Conservation (phyloP, 371 early-diverging fungal species). For the Rhizomucor pusillus region DNA sequence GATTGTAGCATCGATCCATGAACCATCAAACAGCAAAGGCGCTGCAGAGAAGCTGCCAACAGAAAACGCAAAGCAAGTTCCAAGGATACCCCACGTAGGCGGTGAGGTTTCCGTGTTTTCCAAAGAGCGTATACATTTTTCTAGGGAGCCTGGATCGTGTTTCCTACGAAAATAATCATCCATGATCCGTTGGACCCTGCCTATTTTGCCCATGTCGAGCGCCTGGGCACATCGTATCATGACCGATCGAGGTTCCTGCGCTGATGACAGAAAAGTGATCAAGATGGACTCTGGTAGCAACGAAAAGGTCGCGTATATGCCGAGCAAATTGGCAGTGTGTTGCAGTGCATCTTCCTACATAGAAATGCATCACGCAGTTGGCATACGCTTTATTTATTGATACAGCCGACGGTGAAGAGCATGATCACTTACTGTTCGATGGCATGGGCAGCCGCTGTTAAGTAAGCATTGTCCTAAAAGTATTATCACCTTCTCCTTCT, state of each 20-base stretch:
- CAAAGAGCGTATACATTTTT: conserved; percentile 19
- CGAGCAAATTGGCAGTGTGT: conserved; percentile 25
- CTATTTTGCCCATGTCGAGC: conserved; percentile 40
- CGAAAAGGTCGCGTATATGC: conserved; percentile 29
- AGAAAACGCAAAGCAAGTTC: conserved; percentile 16
- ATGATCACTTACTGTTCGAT: conserved; percentile 31
- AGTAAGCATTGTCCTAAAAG: conserved; percentile 33
- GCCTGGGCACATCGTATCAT: conserved; percentile 42
- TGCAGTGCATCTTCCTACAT: conserved; percentile 37
- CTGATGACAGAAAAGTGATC: conserved; percentile 17
- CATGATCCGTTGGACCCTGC: conserved; percentile 31
- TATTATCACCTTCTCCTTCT: conserved; percentile 6
- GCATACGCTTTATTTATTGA: background rate
- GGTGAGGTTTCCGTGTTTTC: conserved; percentile 26
- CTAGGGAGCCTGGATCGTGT: conserved; percentile 15
- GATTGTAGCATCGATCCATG: conserved; percentile 35
- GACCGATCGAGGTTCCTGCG: conserved; percentile 21
- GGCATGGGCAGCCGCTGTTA: conserved; percentile 42
- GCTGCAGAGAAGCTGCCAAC: conserved; percentile 31
- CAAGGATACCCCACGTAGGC: conserved; percentile 31
- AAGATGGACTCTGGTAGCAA: conserved; percentile 43
- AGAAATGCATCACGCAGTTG: background rate
- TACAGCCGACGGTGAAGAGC: background rate
- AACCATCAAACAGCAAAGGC: conserved; percentile 34
- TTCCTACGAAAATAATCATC: conserved; percentile 20